These are phyloP conservation scores for Xylariaceae sp. DNA, from an alignment of 2,329 filamentous ascomycete genomes.

Conservation along the genomic window DNA sequence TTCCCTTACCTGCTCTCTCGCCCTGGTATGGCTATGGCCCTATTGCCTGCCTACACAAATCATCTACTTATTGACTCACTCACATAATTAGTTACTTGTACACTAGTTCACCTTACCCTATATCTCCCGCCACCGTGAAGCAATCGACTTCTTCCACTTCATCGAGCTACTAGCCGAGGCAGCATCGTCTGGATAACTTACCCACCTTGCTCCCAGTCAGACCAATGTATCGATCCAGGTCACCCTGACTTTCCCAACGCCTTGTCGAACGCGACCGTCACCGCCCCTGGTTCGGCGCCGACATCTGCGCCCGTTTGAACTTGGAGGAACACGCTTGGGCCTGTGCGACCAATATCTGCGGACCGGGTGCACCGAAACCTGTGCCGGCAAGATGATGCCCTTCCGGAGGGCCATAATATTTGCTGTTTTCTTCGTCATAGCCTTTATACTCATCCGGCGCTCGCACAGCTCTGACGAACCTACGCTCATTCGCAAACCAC, in stretches of 20 bases:
- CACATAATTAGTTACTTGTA: too few relatives aligned
- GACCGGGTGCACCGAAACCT: neutral
- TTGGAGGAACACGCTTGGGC: neutral
- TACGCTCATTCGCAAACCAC: constrained; percentile 24
- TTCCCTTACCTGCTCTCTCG: neutral
- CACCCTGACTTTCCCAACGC: constrained; percentile 1
- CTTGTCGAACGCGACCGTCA: constrained; percentile 1
- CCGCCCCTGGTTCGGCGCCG: constrained; percentile 3
- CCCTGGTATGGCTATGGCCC: too few relatives aligned
- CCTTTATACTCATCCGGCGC: constrained; percentile 32
- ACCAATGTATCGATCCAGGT: constrained; percentile 7
- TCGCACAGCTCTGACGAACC: constrained; percentile 28
- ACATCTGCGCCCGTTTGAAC: neutral
- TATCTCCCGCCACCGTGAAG: too few relatives aligned
- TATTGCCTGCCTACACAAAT: too few relatives aligned
- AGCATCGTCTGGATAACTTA: neutral
- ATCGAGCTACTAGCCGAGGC: neutral
- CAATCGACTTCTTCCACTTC: neutral
- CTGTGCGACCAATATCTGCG: constrained; percentile 1
- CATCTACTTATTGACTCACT: too few relatives aligned
- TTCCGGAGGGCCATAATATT: constrained; percentile 32
- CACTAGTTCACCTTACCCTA: too few relatives aligned
- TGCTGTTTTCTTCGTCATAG: constrained; percentile 31
- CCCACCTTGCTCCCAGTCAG: neutral
- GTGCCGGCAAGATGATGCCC: constrained; percentile 29